Evolutionary conservation across 1,284 basidiomycete species (phyloP), one percentile per base, ranked within the genome.

Genomic region (Marasmius sp.): DNA sequence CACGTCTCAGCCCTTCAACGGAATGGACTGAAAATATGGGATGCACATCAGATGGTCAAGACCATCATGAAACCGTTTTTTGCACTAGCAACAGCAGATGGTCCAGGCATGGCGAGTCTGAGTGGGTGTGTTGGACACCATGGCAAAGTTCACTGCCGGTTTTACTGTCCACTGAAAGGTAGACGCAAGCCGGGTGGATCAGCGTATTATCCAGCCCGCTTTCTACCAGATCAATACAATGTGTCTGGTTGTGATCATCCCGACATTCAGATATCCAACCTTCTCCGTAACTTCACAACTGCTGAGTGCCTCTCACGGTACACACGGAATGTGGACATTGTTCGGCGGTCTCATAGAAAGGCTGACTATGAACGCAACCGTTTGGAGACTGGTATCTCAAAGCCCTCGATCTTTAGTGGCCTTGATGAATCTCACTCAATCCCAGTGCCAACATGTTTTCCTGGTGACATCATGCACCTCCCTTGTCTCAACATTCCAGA

Each of bases 391-490:
- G 71, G 72, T 0, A 49, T 71, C 18, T 50, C 36, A 1, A 69
- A 68, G 43, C 69, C 66, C 20, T 60, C 57, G 10, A 63, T 71
- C 14, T 41, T 72, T 10, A 52, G 47, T 51, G 71, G 68, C 1
- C 65, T 72, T 6, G 7, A 33, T 18, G n/a, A 20, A 6, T 16
- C 53, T 20, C 47, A 55, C 18, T 49, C 33, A 0, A 51, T 73
- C 10, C 47, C 61, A 0, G 74, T 8, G 70, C 75, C 0, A 50
- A 43, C 7, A 3, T 67, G 59, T 58, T 74, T 73, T 50, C 53
- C 52, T 0, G 59, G 57, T 0, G 74, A 79, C 55, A 55, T 73
- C 10, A 78, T 79, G 77, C 77, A 80, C 60, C 61, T 67, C 0
- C 61, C 70, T 0, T 39, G 62, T 0, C 59, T 74, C 4, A 79